These are phyloP conservation scores for Exophiala sideris DNA, from an alignment of 2,329 filamentous ascomycete genomes.

Conservation along the genomic window DNA sequence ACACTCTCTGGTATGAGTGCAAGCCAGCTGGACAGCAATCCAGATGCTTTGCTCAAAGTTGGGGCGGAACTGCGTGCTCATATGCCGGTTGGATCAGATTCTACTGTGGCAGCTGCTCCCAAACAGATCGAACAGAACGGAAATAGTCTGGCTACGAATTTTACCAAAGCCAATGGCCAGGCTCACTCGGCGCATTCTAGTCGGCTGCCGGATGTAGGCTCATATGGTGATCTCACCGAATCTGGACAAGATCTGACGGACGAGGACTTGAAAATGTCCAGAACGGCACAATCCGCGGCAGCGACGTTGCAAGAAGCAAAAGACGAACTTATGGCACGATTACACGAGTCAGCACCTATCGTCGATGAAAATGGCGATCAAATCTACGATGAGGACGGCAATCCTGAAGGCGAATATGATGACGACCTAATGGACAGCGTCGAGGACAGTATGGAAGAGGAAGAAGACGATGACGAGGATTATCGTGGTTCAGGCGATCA, in stretches of 20 bases:
- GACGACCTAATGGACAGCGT: conserved; percentile 43
- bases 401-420: conserved; percentile 43
- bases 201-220: conserved; percentile 43
- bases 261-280: conserved; percentile 46
- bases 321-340: conserved; percentile 48
- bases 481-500: conserved; percentile 50
- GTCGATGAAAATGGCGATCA: conserved; percentile 38
- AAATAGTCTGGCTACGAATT: conserved; percentile 39
- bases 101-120: background rate
- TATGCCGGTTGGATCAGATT: conserved; percentile 10
- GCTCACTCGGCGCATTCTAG: conserved; percentile 41
- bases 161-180: conserved; percentile 41
- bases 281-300: conserved; percentile 47
- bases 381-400: conserved; percentile 45
- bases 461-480: conserved; percentile 55
- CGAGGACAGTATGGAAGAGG: conserved; percentile 46
- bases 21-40: conserved; percentile 26
- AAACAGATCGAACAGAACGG: background rate
- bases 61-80: conserved; percentile 29
- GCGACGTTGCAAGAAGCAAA: conserved; percentile 51
- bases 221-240: conserved; percentile 38
- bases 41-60: conserved; percentile 33
- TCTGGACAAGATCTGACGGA: conserved; percentile 40
- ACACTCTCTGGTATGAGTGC: conserved; percentile 34
- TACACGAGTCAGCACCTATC: conserved; percentile 43